phyloP scores from a whole-genome alignment of 257 asterid genomes.

The Linderniella brevidens region DNA sequence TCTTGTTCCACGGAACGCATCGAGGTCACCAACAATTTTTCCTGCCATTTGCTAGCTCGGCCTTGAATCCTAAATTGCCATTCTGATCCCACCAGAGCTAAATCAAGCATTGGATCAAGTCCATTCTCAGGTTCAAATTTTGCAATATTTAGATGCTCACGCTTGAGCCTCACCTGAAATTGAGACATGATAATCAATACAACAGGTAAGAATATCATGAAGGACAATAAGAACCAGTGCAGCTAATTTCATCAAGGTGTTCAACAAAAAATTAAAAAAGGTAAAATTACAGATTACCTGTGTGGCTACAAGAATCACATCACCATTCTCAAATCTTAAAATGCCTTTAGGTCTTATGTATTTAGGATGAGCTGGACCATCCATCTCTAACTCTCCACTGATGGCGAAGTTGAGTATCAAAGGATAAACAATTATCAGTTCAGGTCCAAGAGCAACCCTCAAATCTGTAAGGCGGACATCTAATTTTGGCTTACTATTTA shows the following conservation, averaged over 20 bases:
- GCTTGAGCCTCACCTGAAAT: slow-evolving; percentile 82
- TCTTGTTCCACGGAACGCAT: slow-evolving; percentile 91
- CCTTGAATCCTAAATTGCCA: slow-evolving; percentile 99
- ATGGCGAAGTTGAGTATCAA: slow-evolving; percentile 92
- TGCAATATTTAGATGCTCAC: slow-evolving; percentile 89
- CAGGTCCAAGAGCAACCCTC: slow-evolving; percentile 82
- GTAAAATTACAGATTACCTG: slow-evolving; percentile 27
- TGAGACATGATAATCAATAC: slow-evolving; percentile 7
- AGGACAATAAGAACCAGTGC: slow-evolving; percentile 6
- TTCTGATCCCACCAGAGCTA: slow-evolving; percentile 93
- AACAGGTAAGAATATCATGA: slow-evolving; percentile 11
- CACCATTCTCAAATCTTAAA: slow-evolving; percentile 83
- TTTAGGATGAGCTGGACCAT: slow-evolving; percentile 89
- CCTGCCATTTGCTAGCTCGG: slow-evolving; percentile 99
- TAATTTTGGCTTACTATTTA: slow-evolving; percentile 62
- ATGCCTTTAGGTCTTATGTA: slow-evolving; percentile 87
- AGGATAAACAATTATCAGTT: slow-evolving; percentile 82
- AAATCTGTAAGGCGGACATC: slow-evolving; percentile 75
- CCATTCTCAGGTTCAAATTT: slow-evolving; percentile 97
- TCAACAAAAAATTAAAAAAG: slow-evolving; percentile 4
- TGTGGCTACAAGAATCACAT: slow-evolving; percentile 96
- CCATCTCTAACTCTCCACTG: slow-evolving; percentile 92
- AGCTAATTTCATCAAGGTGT: not conserved
- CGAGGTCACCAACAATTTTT: slow-evolving; percentile 83
- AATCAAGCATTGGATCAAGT: slow-evolving; percentile 82